Base-by-base conservation (phyloP, 371 early-diverging fungal genomes). In the Zopfochytrium polystomum region DNA sequence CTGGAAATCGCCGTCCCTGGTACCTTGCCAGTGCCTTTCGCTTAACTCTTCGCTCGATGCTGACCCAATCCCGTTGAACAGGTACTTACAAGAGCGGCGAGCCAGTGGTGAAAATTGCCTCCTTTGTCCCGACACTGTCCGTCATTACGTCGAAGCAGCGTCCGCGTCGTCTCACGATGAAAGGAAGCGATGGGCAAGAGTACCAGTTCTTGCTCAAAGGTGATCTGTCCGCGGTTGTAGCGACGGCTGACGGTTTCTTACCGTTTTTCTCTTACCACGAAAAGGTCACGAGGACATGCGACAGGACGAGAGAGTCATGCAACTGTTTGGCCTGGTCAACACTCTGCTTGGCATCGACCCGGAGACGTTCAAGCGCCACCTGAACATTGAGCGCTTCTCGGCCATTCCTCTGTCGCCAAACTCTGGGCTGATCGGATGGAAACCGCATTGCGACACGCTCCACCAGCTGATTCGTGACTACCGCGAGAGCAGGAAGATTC, bases 251-350 rank as follows among this genome's bases (percentile, higher is more conserved):
- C 54, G 7, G 45, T 62, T 22, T 32, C 20, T n/a, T 5, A 18
- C 22, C 27, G 6, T 55, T 1, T 35, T 6, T 46, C 18, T n/a
- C 13, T n/a, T 46, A 22, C 26, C 50, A 27, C n/a, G 5, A 52
- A 7, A 11, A 78, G 80, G 84, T 7, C 96, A 95, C 68, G 99
- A 97, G 79, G 99, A 98, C 82, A 74, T 98, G 33, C 88, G 99
- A 52, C 97, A 96, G 75, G 98, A 98, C 74, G 98, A 98, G 78
- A 88, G 98, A 55, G 98, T 96, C 11, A 98, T 98, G 97, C 98
- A 98, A 74, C 73, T 97, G 50, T 98, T 98, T 80, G 96, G 95
- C 2, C 85, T 98, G 27, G 90, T 98, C 52, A 98, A 97, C 71
- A 94, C 92, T 6, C 67, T 97, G 30, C 83, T 98, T 1, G 77